phyloP scores from a whole-genome alignment of 2,329 filamentous ascomycete species.

The Epichloe aotearoae region DNA sequence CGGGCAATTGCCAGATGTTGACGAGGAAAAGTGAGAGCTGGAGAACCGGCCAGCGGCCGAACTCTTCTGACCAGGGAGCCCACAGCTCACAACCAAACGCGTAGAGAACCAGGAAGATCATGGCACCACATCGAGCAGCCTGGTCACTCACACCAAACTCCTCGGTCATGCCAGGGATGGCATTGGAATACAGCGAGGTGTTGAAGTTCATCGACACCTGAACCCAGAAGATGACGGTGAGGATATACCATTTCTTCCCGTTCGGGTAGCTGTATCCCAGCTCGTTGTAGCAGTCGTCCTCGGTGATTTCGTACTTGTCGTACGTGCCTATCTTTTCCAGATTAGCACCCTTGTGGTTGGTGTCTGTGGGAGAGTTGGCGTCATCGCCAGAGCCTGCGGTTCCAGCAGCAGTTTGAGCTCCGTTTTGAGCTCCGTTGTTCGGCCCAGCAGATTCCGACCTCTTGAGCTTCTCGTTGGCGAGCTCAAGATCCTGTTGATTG shows the following conservation, averaged over 20 bases:
- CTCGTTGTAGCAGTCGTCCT: slow-evolving; percentile 50
- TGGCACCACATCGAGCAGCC: slow-evolving; percentile 58
- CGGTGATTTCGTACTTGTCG: slow-evolving; percentile 34
- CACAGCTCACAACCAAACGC: slow-evolving; percentile 80
- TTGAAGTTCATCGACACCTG: slow-evolving; percentile 73
- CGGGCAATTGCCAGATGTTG: slow-evolving; percentile 64
- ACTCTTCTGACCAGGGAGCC: slow-evolving; percentile 78
- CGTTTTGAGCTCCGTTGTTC: background rate
- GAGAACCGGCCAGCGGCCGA: slow-evolving; percentile 63
- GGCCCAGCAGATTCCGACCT: slow-evolving; percentile 8
- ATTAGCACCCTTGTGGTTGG: slow-evolving; percentile 20
- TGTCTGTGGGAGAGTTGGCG: slow-evolving; percentile 4
- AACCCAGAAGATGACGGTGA: slow-evolving; percentile 59
- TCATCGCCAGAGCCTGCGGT: slow-evolving; percentile 5
- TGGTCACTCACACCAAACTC: slow-evolving; percentile 57
- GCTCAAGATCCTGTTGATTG: slow-evolving; percentile 20
- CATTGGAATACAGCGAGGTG: slow-evolving; percentile 61
- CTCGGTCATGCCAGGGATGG: slow-evolving; percentile 47
- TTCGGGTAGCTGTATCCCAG: slow-evolving; percentile 48
- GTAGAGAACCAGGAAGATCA: slow-evolving; percentile 67
- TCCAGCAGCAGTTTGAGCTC: slow-evolving; percentile 1
- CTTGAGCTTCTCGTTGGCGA: slow-evolving; percentile 26
- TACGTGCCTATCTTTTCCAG: slow-evolving; percentile 24
- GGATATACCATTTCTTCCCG: slow-evolving; percentile 59
- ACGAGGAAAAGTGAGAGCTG: slow-evolving; percentile 62